Conservation (phyloP, 202 grass and related monocot genomes). For the Panicum virgatum region DNA sequence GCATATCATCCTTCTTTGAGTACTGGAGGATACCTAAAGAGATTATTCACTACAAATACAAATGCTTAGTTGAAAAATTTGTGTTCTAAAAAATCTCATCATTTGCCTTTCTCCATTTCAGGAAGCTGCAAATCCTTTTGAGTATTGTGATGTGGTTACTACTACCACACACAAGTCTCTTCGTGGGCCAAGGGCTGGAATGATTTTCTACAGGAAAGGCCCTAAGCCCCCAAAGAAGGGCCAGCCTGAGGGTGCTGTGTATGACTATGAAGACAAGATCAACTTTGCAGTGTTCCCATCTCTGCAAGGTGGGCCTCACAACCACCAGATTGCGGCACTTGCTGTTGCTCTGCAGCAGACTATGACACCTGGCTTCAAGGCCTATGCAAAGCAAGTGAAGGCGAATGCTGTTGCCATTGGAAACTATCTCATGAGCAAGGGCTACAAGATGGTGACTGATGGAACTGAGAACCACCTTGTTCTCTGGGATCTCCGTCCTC, state of each 20-base stretch:
- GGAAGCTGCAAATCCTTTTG: constrained; percentile 97
- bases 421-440: constrained; percentile 98
- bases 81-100: not conserved
- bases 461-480: constrained; percentile 99
- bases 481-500: constrained; percentile 96
- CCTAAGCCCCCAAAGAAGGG: constrained; percentile 98
- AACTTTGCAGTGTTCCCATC: constrained; percentile 97
- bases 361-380: constrained; percentile 84
- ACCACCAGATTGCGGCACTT: constrained; percentile 97
- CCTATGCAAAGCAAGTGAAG: constrained; percentile 92
- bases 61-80: not conserved
- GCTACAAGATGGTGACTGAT: constrained; percentile 97
- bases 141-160: constrained; percentile 92
- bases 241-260: constrained; percentile 81
- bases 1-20: not conserved
- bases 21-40: not conserved
- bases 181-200: constrained; percentile 86
- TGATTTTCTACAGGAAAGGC: constrained; percentile 99
- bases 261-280: constrained; percentile 95
- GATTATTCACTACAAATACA: not conserved
- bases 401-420: constrained; percentile 89
- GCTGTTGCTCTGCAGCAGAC: constrained; percentile 90
- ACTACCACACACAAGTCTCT: constrained; percentile 98
- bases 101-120: constrained; percentile 19
- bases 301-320: constrained; percentile 97